Base-by-base conservation (phyloP, 257 asterid genomes). In the Nicotiana benthamiana region DNA sequence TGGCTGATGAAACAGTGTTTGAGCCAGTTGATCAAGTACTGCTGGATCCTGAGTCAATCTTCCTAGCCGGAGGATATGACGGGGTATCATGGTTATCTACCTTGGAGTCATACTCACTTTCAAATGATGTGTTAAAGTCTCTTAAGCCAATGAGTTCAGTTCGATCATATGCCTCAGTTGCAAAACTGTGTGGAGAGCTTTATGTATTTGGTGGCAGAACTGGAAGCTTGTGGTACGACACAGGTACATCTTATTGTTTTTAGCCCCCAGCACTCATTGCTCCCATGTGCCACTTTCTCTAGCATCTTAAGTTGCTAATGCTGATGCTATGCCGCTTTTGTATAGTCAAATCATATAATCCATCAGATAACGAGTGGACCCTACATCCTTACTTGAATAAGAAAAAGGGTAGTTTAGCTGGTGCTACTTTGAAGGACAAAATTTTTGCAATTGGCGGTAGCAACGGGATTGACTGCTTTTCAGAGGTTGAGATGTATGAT, bases 381-480 rank as follows among this genome's bases (percentile, higher is more conserved):
- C 18, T 22, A 46, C 83, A 84, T 53, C 89, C 97, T 52, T 80
- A 93, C 75, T 83, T 95, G 84, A 89, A 81, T 79, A 86, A 75
- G 82, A 84, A 80, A 83, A 95, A 86, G 82, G 95, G 98, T 62
- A 85, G 93, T 89, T 85, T 92, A 86, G 97, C 93, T 79, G 89
- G 92, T 83, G 97, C 93, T 79, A 80, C 88, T 30, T 82, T 90
- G 82, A 65, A 86, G 5, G 94, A 88, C 26, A 84, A 90, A 15
- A 83, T 94, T 34, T 94, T 89, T 83, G 93, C 82, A 9, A 90
- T 91, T 61, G 98, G 97, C 53, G 98, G 98, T 79, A 97, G 96
- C 72, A 83, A 91, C 79, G 91, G 91, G 74, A 28, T 24, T 27
- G 91, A 86, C 6, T 83, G 90, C 87, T 90, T 92, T 82, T 85